These are phyloP conservation scores for Artemisia princeps DNA, from an alignment of 140 eudicot genomes.

Conservation along the genomic window DNA sequence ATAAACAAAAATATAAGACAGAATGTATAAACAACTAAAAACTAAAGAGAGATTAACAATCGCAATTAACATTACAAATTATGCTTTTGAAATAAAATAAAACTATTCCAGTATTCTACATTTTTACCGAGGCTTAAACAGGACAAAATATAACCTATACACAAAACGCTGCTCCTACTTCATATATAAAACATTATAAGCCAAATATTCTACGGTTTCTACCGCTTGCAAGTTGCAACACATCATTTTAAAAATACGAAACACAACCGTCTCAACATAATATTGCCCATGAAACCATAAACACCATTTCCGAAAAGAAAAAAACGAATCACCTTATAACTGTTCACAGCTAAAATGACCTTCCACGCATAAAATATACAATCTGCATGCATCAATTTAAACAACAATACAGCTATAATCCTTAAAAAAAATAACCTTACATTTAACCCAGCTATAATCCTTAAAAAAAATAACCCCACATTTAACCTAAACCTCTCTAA, in stretches of 20 bases:
- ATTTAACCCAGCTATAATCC: too few species aligned
- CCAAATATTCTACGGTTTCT: background rate
- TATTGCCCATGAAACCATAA: background rate
- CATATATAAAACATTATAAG: background rate
- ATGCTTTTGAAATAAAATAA: background rate
- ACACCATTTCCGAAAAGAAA: too few species aligned
- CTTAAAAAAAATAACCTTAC: background rate
- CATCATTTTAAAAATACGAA: too few species aligned
- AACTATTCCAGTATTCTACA: background rate
- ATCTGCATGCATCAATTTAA: background rate
- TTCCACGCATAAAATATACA: constrained; percentile 19
- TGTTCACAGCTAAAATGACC: background rate
- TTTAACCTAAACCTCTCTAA: background rate
- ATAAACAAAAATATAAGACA: background rate
- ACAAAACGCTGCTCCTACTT: background rate
- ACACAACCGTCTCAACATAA: background rate
- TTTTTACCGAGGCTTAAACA: background rate
- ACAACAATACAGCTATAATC: too few species aligned
- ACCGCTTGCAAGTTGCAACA: background rate
- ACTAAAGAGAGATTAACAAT: background rate
- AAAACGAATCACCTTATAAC: background rate
- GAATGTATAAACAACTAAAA: background rate
- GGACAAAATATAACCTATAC: background rate
- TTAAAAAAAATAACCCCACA: background rate
- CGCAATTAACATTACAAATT: background rate